phyloP scores from a whole-genome alignment of 371 early-diverging fungal species.

The Basidiobolus meristosporus region DNA sequence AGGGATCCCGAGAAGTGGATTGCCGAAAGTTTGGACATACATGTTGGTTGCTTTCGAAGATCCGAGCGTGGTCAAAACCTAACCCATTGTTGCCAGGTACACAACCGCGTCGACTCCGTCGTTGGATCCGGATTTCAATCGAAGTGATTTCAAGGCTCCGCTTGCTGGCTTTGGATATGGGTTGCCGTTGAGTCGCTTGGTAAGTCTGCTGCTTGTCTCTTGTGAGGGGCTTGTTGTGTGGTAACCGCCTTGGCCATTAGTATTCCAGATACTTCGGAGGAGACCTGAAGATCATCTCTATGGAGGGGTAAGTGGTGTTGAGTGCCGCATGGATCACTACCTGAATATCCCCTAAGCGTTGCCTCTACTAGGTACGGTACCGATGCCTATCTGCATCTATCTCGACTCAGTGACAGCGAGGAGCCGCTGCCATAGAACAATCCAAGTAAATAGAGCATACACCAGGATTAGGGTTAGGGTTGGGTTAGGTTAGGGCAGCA shows the following conservation, averaged over 20 bases:
- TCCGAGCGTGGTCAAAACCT: background rate
- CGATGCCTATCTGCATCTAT: conserved; percentile 88
- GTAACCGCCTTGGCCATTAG: conserved; percentile 7
- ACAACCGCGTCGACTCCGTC: conserved; percentile 84
- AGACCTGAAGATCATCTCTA: conserved; percentile 77
- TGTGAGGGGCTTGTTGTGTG: background rate
- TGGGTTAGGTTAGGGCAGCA: no score
- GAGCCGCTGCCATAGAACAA: conserved; percentile 46
- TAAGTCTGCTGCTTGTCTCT: conserved; percentile 9
- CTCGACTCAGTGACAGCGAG: conserved; percentile 73
- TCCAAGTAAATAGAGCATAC: background rate
- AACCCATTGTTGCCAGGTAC: conserved; percentile 21
- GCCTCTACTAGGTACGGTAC: conserved; percentile 53
- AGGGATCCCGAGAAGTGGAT: conserved; percentile 77
- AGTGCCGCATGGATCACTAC: background rate
- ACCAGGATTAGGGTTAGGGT: background rate
- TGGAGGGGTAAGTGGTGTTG: conserved; percentile 67
- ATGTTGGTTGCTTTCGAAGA: conserved; percentile 24
- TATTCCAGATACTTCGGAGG: conserved; percentile 94
- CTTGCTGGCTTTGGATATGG: conserved; percentile 97
- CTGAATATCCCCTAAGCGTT: background rate
- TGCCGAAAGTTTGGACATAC: conserved; percentile 89
- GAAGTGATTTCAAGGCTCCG: conserved; percentile 87
- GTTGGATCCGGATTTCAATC: conserved; percentile 61
- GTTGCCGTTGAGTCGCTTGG: conserved; percentile 68